Base-by-base conservation (phyloP, 2,329 filamentous ascomycete genomes). In the Hypoxylon sp. region DNA sequence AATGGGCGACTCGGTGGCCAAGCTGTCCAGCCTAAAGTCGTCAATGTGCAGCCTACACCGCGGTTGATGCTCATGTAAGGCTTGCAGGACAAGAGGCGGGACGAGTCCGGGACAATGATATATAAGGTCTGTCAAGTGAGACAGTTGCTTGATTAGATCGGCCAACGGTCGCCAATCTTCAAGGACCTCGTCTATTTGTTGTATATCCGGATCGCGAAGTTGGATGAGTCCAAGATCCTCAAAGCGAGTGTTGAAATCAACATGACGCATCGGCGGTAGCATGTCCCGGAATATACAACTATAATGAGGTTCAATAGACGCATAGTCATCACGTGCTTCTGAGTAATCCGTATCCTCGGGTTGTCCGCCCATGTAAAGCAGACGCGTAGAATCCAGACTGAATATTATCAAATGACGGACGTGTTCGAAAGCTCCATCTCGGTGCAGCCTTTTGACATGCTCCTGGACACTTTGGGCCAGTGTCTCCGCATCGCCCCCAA, bases 391-490 rank as follows among this genome's bases (percentile, higher is more conserved):
- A 19, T 32, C 49, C n/a, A 45, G 50, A 9, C 51, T 57, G 10
- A 36, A 56, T n/a, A 65, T 48, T 30, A 51, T n/a, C 41, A 60
- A 36, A n/a, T 45, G 50, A n/a, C n/a, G 62, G 34, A 65, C 62
- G n/a, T 45, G 7, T 19, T 53, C 5, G 14, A 57, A 45, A 38
- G 36, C 51, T 23, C 28, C n/a, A 10, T 46, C 10, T 10, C 45
- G 57, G 28, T n/a, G n/a, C 32, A 65, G 30, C 3, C 21, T 34
- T 5, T 28, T 14, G 28, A 23, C 6, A 11, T 55, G 19, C 5
- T 41, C n/a, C 34, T 30, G 19, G 3, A 60, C 14, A 21, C 3
- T 14, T 43, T 11, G 4, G 14, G 19, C 21, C 3, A 43, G 25
- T 28, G 58, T 28, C 21, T 13, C 17, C 34, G 28, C 30, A 10